These are phyloP conservation scores for Rutstroemia sp. DNA, from an alignment of 2,329 filamentous ascomycete species.

Conservation along the genomic window DNA sequence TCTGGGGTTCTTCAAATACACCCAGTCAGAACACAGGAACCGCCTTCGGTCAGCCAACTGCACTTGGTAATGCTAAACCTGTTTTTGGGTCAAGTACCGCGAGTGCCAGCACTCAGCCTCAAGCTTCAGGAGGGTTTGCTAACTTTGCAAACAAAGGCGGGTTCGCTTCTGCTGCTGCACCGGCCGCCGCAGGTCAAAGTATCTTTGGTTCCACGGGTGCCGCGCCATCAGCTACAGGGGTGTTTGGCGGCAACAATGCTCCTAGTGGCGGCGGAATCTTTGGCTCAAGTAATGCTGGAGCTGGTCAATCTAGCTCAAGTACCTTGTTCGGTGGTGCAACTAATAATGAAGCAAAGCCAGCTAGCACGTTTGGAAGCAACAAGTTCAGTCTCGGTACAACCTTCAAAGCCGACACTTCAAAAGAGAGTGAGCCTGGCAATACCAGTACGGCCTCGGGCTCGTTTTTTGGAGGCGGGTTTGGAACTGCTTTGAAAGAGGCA, in stretches of 20 bases:
- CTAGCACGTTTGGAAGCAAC: conserved; percentile 13
- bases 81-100: conserved; percentile 29
- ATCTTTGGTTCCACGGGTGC: conserved; percentile 23
- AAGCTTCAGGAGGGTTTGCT: conserved; percentile 42
- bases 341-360: conserved; percentile 27
- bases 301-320: conserved; percentile 1
- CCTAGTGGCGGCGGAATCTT: conserved; percentile 28
- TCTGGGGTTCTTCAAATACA: conserved; percentile 39
- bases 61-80: conserved; percentile 34
- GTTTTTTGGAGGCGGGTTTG: conserved; percentile 55
- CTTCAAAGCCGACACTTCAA: conserved; percentile 40
- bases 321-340: conserved; percentile 32
- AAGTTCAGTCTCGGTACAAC: conserved; percentile 27
- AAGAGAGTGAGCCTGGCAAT: conserved; percentile 49
- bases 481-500: conserved; percentile 46
- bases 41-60: conserved; percentile 49
- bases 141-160: conserved; percentile 47
- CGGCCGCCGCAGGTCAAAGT: conserved; percentile 29
- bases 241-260: conserved; percentile 9
- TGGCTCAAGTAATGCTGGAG: conserved; percentile 17
- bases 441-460: conserved; percentile 35
- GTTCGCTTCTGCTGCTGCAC: conserved; percentile 37
- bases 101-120: conserved; percentile 22
- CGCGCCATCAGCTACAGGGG: conserved; percentile 11
- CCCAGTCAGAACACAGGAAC: conserved; percentile 25